Evolutionary conservation across 1,139 yeast species (phyloP).

Genomic region (Arxiozyma heterogenica): DNA sequence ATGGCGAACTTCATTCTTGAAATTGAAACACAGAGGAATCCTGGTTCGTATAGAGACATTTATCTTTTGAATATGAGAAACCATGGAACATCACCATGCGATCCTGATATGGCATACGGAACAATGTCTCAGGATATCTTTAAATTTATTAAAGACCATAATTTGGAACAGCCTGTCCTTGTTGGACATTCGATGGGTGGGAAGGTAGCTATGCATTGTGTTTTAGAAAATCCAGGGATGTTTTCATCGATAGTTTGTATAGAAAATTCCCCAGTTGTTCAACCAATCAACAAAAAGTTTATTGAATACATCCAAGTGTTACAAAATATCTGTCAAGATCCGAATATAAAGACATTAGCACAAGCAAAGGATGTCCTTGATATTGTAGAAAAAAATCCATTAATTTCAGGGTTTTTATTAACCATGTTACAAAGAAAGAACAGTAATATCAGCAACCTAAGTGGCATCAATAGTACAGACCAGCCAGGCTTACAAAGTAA

Average conservation of each 20-base stretch:
- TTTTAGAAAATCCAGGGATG: conserved; percentile 58
- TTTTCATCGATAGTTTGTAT: conserved; percentile 64
- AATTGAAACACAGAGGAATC: conserved; percentile 31
- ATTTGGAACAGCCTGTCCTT: conserved; percentile 45
- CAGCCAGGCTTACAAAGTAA: conserved; percentile 36
- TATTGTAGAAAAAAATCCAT: conserved; percentile 49
- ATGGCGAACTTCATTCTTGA: conserved; percentile 37
- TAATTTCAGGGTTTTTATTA: conserved; percentile 64
- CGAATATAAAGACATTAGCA: conserved; percentile 39
- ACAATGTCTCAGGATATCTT: conserved; percentile 81
- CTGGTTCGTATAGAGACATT: conserved; percentile 38
- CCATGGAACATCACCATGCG: conserved; percentile 87
- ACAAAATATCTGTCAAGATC: conserved; percentile 12
- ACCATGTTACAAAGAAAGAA: conserved; percentile 44
- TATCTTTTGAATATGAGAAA: conserved; percentile 78
- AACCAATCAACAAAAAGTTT: conserved; percentile 49
- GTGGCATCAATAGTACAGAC: conserved; percentile 14
- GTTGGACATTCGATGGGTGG: conserved; percentile 98
- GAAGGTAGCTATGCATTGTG: conserved; percentile 82
- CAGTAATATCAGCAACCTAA: conserved; percentile 28
- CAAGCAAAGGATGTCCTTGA: conserved; percentile 63
- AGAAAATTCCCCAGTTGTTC: conserved; percentile 79
- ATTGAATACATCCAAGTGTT: conserved; percentile 59
- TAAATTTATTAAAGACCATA: conserved; percentile 46
- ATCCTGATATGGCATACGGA: conserved; percentile 60